Evolutionary conservation across 2,329 filamentous ascomycete genomes (phyloP), one percentile per base, ranked within the genome.

Genomic region (Colletotrichum magnum): DNA sequence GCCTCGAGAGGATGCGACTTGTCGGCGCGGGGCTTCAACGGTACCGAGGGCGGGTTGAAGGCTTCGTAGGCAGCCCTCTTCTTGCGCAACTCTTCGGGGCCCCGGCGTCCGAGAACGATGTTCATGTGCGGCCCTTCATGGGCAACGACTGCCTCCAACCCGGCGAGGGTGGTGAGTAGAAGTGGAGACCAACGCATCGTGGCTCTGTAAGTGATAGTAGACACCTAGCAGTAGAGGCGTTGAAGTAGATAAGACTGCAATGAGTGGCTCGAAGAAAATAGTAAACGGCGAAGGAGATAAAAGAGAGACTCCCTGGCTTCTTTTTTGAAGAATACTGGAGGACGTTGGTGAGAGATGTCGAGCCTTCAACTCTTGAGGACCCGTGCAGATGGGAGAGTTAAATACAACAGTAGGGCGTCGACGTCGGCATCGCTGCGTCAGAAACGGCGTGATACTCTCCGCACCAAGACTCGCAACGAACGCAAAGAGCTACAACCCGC

Each of bases 21-120:
- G 1, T 66, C 41, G 2, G 26, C 50, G 2, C 56, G 66, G n/a
- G 18, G 72, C 64, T 26, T 72, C 63, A 26, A 59, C 51, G 24
- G 76, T 10, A 47, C 75, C 72, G 16, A 72, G 58, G n/a, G 77
- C 15, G 36, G 78, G 59, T 68, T 72, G 74, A 36, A 77, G 72
- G 58, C 71, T 73, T 61, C 75, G 74, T 52, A 79, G 5, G 2
- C 45, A 6, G 9, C 43, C 5, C 67, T 62, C 45, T 53, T 66
- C 57, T 57, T 53, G 7, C 67, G 50, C 51, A 69, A 52, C 26
- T 66, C 62, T 1, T 15, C 39, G 32, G 51, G 50, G 6, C 62
- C 12, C 28, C 26, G 50, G 28, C 67, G 67, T 9, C 56, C 56
- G 28, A 53, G n/a, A 1, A 71, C 47, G n/a, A 71, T 21, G 21